phyloP scores from a whole-genome alignment of 2,329 filamentous ascomycete species.

The Grosmannia huntii region DNA sequence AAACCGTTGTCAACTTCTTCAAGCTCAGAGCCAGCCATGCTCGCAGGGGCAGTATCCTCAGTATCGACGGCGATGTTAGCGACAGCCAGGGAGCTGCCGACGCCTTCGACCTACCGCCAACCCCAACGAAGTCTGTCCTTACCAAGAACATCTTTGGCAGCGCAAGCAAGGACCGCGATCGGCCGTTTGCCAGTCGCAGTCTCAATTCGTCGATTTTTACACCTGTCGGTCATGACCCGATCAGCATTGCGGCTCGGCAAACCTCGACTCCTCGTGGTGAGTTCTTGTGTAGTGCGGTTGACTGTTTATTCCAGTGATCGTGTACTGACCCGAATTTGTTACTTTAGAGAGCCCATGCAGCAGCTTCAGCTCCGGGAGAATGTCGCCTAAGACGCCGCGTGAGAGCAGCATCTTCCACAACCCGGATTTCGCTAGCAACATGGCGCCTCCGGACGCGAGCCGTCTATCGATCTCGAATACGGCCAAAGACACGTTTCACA shows the following conservation, averaged over 20 bases:
- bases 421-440: slow-evolving; percentile 13
- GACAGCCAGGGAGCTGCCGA: slow-evolving; percentile 33
- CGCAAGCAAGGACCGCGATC: slow-evolving; percentile 6
- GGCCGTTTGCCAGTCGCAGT: slow-evolving; percentile 12
- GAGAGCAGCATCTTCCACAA: slow-evolving; percentile 33
- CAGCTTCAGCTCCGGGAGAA: slow-evolving; percentile 32
- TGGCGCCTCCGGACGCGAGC: slow-evolving; percentile 68
- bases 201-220: neutral
- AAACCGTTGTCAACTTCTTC: slow-evolving; percentile 50
- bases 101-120: slow-evolving; percentile 66
- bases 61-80: slow-evolving; percentile 57
- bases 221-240: neutral
- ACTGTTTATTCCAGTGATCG: neutral
- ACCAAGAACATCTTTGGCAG: slow-evolving; percentile 21
- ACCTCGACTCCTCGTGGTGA: neutral
- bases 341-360: slow-evolving; percentile 46
- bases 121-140: slow-evolving; percentile 64
- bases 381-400: slow-evolving; percentile 65
- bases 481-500: neutral
- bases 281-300: neutral
- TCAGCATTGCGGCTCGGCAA: neutral
- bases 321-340: neutral
- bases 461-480: slow-evolving; percentile 64
- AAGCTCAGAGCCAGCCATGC: slow-evolving; percentile 34
- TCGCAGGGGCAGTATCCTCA: slow-evolving; percentile 59